Percentiles rank a stretch among this genome's conserved stretches.
These are phyloP conservation scores for Fragaria vesca DNA, from an alignment of 306 rosid species.

Conservation along the genomic window DNA sequence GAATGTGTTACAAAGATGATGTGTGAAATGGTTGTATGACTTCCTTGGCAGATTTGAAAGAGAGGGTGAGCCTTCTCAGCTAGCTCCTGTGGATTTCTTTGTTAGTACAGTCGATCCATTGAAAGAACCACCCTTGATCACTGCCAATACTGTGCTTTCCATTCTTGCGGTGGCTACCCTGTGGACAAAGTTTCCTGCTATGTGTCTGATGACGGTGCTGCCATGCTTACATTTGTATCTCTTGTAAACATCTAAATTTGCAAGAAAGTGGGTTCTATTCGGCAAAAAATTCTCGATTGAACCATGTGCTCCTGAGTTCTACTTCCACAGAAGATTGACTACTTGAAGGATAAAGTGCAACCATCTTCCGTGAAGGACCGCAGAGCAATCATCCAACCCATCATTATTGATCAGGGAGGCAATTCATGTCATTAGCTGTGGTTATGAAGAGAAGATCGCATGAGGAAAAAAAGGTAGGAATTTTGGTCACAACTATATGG, in stretches of 20 bases:
- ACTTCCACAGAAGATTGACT: slow-evolving; percentile 97
- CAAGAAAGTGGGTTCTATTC: slow-evolving; percentile 92
- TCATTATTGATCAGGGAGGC: slow-evolving; percentile 89
- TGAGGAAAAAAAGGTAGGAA: slow-evolving; percentile 96
- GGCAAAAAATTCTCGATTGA: slow-evolving; percentile 81
- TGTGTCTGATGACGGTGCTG: slow-evolving; percentile 98
- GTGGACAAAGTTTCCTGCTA: slow-evolving; percentile 95
- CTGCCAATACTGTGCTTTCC: slow-evolving; percentile 94
- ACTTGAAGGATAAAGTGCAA: slow-evolving; percentile 86
- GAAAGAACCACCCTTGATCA: slow-evolving; percentile 96
- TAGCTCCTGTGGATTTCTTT: slow-evolving; percentile 97
- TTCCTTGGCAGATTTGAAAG: slow-evolving; percentile 68
- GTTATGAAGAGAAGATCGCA: slow-evolving; percentile 91
- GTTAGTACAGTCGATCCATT: slow-evolving; percentile 98
- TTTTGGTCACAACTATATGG: slow-evolving; percentile 9
- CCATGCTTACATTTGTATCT: slow-evolving; percentile 92
- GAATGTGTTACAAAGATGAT: neutral
- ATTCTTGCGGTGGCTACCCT: slow-evolving; percentile 97
- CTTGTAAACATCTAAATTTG: slow-evolving; percentile 89
- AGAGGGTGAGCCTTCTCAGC: slow-evolving; percentile 76
- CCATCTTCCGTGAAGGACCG: slow-evolving; percentile 99
- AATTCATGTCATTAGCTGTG: slow-evolving; percentile 93
- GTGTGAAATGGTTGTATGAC: slow-evolving; percentile 19
- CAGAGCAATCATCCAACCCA: slow-evolving; percentile 77
- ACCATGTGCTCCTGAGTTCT: slow-evolving; percentile 97